Percentiles rank a stretch among this genome's conserved stretches.
Conservation (phyloP, 148 eudicot genomes). For the Heliosperma pusillum region DNA sequence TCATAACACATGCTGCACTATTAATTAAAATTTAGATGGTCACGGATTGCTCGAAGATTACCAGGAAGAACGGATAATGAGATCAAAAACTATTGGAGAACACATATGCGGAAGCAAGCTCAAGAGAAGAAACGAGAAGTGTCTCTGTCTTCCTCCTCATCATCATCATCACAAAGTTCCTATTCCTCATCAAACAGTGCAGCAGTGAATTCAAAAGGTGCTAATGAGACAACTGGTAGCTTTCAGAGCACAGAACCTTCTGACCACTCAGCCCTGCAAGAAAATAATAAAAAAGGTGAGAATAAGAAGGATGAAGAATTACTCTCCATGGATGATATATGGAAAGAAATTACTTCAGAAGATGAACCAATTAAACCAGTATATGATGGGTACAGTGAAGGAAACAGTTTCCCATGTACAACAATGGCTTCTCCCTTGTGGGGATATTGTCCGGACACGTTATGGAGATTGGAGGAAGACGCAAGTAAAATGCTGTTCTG, state of each 20-base stretch:
- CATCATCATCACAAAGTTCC: conserved; percentile 30
- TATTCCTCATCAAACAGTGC: conserved; percentile 35
- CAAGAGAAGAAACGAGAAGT: conserved; percentile 45
- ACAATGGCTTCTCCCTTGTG: conserved; percentile 55
- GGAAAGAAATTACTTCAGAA: conserved; percentile 72
- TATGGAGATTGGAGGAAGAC: conserved; percentile 52
- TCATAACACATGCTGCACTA: background rate
- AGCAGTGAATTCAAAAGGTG: conserved; percentile 24
- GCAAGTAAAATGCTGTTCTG: conserved; percentile 42
- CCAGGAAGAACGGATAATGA: conserved; percentile 91
- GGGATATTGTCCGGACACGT: conserved; percentile 53
- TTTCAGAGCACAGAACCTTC: conserved; percentile 34
- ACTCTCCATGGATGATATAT: conserved; percentile 76
- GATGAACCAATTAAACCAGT: conserved; percentile 43
- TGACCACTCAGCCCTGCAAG: conserved; percentile 31
- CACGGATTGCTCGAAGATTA: conserved; percentile 67
- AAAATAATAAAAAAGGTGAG: conserved; percentile 25
- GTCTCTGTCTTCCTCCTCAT: conserved; percentile 33
- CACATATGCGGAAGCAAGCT: conserved; percentile 82
- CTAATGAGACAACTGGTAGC: conserved; percentile 24
- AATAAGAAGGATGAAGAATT: conserved; percentile 24
- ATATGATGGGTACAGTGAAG: conserved; percentile 26
- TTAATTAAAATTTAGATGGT: conserved; percentile 49
- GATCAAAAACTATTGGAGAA: conserved; percentile 94
- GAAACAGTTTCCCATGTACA: conserved; percentile 33